These are phyloP conservation scores for Cerrena zonata DNA, from an alignment of 1,284 basidiomycete species.

Conservation along the genomic window DNA sequence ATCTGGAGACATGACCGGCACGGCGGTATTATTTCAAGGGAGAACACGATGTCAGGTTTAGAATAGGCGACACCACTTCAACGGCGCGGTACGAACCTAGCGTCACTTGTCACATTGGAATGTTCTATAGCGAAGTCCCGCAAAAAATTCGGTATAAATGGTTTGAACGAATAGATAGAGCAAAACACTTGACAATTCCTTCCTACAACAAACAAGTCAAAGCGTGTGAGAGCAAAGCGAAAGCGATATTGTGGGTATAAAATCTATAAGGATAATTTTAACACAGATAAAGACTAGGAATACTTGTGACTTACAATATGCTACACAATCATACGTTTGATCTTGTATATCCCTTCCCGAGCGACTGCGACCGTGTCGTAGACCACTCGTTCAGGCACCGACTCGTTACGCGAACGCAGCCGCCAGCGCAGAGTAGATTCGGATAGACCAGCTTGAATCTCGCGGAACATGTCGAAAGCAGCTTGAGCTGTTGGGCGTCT, in stretches of 20 bases:
- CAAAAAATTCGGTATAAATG: too few species aligned
- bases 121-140: too few species aligned
- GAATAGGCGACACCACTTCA: too few species aligned
- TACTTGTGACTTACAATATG: not conserved
- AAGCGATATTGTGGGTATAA: not conserved
- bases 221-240: not conserved
- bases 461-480: not conserved
- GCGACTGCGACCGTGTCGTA: constrained; percentile 6
- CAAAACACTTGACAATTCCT: not conserved
- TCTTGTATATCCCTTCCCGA: not conserved
- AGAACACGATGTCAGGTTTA: too few species aligned
- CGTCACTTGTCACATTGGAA: too few species aligned
- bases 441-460: not conserved
- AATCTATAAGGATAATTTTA: too few species aligned
- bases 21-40: too few species aligned
- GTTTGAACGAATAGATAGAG: too few species aligned
- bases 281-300: not conserved
- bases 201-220: not conserved
- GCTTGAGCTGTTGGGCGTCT: constrained; percentile 9
- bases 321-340: not conserved
- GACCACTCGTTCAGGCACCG: constrained; percentile 5
- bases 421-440: not conserved
- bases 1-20: too few species aligned
- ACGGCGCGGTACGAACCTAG: too few species aligned
- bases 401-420: constrained; percentile 3